A percentile compares a stretch with the other conserved stretches of the same genome.
Evolutionary conservation across 495 filamentous ascomycete species (phyloP).

Genomic region (Talaromyces adpressus): DNA sequence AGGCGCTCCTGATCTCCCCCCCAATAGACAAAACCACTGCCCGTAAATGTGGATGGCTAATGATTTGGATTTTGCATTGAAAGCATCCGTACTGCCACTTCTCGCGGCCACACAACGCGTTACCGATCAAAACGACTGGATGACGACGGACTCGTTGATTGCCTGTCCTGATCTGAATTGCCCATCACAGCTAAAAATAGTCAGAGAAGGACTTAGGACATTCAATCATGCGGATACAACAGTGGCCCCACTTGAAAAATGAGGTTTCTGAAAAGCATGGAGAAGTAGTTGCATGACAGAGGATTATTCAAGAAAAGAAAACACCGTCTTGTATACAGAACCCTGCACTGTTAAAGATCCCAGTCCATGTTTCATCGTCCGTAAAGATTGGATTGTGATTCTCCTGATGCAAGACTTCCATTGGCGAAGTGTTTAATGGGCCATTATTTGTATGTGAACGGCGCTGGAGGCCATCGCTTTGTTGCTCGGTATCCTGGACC

Average conservation of each 20-base stretch:
- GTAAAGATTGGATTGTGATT: background rate
- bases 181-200: conserved; percentile 24
- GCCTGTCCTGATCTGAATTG: conserved; percentile 32
- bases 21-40: too few relatives aligned
- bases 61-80: background rate
- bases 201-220: conserved; percentile 18
- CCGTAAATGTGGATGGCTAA: too few relatives aligned
- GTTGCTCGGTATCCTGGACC: background rate
- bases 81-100: conserved; percentile 2
- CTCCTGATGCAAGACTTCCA: background rate
- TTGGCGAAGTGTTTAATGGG: background rate
- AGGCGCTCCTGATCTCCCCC: too few relatives aligned
- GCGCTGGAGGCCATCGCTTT: background rate
- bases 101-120: conserved; percentile 23
- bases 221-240: conserved; percentile 31
- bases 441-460: background rate
- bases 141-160: conserved; percentile 29
- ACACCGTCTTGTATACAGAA: background rate
- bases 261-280: background rate
- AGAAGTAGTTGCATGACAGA: background rate
- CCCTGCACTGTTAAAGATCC: background rate
- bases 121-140: conserved; percentile 31
- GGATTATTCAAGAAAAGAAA: background rate
- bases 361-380: background rate
- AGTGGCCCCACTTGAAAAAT: conserved; percentile 12